Evolutionary conservation across 208 protist species (phyloP), one percentile per base, ranked within the genome.

Genomic region (Leishmania arabica): DNA sequence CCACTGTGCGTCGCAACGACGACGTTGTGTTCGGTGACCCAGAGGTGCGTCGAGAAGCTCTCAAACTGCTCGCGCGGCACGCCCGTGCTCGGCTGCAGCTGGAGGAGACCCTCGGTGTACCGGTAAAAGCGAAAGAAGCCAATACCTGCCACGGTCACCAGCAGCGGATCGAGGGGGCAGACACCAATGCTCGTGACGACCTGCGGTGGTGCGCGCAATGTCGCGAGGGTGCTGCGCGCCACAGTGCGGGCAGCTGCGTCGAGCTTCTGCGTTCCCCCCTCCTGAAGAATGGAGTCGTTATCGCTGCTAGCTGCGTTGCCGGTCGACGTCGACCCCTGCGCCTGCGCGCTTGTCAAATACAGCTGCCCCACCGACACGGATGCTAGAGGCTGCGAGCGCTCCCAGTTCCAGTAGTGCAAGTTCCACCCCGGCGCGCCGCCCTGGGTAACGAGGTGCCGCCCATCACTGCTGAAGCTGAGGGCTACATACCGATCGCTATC

Each of bases 111-210:
- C 65, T 99, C 98, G 7, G 90, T 88, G 85, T 96, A 97, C 34
- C 91, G 90, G 88, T 97, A 99, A 66, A 98, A 95, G 27, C 95
- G 93, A 86, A 99, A 92, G 54, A 99, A 86, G 53, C 95, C 95
- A 64, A 97, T 85, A 42, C 98, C 98, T 11, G 95, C 97, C 24
- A 99, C 95, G 37, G 90, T 94, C 34, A 99, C 89, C 15, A 91
- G 77, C 34, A 97, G 87, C 58, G 94, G 95, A 87, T 99, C 97
- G 21, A 86, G 85, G 31, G 93, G 94, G 82, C 97, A 98, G 66
- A 97, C 84, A 82, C 93, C 86, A 76, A 97, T 86, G 88, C 84
- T 85, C 31, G 90, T 90, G 37, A 98, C 92, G 15, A 93, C 79
- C 69, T 78, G 80, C 47, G 78, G 37, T 5, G 77, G 66, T 31